Conservation (phyloP, 2,329 filamentous ascomycete species). For the Verticillium dahliae region DNA sequence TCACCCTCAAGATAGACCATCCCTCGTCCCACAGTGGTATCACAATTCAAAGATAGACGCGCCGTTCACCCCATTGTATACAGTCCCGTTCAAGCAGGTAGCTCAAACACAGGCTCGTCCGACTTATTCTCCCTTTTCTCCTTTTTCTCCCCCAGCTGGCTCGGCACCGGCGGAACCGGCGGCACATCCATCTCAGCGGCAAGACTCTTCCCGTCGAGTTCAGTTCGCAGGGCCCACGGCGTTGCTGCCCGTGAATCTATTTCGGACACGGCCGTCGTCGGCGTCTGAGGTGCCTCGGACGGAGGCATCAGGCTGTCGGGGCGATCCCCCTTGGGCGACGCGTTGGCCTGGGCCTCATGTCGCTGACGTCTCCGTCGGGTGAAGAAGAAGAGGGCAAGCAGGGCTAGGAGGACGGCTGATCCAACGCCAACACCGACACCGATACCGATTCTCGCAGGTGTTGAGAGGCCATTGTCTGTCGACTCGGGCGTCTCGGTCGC, state of each 20-base stretch:
- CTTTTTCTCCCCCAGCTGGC: not conserved
- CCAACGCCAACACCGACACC: conserved; percentile 12
- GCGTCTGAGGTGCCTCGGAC: conserved; percentile 1
- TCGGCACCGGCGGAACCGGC: not conserved
- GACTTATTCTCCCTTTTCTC: not conserved
- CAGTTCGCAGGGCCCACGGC: conserved; percentile 15
- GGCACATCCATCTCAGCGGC: conserved; percentile 1
- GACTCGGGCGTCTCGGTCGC: not conserved
- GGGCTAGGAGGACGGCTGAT: conserved; percentile 12
- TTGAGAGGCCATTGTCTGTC: conserved; percentile 10
- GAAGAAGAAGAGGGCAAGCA: conserved; percentile 13
- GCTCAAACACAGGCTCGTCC: not conserved
- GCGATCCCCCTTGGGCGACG: not conserved
- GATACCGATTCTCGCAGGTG: conserved; percentile 16
- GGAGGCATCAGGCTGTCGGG: not conserved
- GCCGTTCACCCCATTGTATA: not conserved
- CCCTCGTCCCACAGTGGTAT: too few relatives aligned
- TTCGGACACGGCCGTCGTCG: conserved; percentile 8
- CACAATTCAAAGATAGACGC: not conserved
- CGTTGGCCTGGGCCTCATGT: not conserved
- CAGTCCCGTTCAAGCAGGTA: not conserved
- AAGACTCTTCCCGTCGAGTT: conserved; percentile 7
- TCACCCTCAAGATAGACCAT: too few relatives aligned
- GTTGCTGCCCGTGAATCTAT: conserved; percentile 11
- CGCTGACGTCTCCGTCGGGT: conserved; percentile 7